Evolutionary conservation across 1,284 basidiomycete species (phyloP).

Genomic region (Rhodotorula sp.): DNA sequence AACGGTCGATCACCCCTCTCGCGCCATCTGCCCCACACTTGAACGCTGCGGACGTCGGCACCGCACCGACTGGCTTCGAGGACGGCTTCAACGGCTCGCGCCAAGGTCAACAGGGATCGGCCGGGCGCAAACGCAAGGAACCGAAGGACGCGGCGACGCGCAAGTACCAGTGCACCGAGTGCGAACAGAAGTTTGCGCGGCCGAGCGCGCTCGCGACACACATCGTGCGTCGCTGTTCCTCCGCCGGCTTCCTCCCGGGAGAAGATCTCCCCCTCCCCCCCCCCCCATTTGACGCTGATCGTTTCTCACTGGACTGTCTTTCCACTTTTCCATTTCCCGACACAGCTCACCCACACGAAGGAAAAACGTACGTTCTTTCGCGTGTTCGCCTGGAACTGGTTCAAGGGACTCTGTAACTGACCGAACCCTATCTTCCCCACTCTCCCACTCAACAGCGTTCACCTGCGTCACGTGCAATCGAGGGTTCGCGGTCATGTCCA

Average conservation of each 20-base stretch:
- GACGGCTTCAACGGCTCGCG: background rate
- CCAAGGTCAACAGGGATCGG: background rate
- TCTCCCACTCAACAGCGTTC: constrained; percentile 7
- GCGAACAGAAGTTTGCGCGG: constrained; percentile 18
- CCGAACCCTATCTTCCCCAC: background rate
- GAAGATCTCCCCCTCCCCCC: background rate
- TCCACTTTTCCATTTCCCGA: background rate
- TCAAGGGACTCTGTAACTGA: background rate
- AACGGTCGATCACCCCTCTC: background rate
- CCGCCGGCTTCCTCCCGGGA: too few relatives aligned
- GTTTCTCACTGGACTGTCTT: too few relatives aligned
- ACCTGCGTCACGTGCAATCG: constrained; percentile 16
- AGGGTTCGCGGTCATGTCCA: constrained; percentile 30
- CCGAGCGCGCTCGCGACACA: constrained; percentile 20
- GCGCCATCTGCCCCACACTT: background rate
- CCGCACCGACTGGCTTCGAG: background rate
- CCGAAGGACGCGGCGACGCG: constrained; percentile 9
- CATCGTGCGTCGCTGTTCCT: background rate
- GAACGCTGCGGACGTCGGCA: background rate
- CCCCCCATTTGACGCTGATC: too few relatives aligned
- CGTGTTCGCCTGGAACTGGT: too few relatives aligned
- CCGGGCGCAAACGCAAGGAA: background rate
- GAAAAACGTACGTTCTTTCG: constrained; percentile 13
- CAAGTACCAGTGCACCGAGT: constrained; percentile 18
- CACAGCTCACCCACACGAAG: constrained; percentile 16